These are phyloP conservation scores for Alternaria sp. DNA, from an alignment of 2,329 filamentous ascomycete species.

Conservation along the genomic window DNA sequence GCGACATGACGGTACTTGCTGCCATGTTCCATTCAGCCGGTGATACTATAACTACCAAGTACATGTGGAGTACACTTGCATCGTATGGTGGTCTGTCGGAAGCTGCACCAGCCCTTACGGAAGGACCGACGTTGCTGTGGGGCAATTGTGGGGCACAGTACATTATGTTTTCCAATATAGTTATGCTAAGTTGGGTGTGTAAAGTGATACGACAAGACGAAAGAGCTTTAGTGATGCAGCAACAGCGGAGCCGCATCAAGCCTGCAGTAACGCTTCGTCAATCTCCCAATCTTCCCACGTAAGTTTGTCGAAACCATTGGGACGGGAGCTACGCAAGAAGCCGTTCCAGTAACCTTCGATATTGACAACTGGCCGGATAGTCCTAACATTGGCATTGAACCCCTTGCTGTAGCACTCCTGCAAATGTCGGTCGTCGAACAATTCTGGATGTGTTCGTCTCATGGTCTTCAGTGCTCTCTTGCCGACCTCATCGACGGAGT, in stretches of 20 bases:
- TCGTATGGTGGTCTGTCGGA: conserved; percentile 14
- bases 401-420: conserved; percentile 60
- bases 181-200: conserved; percentile 6
- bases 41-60: neutral
- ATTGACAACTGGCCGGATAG: conserved; percentile 57
- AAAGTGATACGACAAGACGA: neutral
- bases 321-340: conserved; percentile 59
- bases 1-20: neutral
- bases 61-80: neutral
- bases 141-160: conserved; percentile 12
- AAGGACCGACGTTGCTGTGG: conserved; percentile 5
- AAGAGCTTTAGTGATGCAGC: neutral
- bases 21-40: neutral
- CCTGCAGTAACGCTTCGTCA: conserved; percentile 50
- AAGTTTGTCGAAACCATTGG: conserved; percentile 62
- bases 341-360: conserved; percentile 60
- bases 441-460: conserved; percentile 61
- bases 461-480: conserved; percentile 66
- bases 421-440: conserved; percentile 61
- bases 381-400: conserved; percentile 57
- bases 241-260: conserved; percentile 20
- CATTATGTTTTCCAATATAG: neutral
- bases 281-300: conserved; percentile 59
- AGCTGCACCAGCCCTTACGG: conserved; percentile 18
- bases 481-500: conserved; percentile 72